Conservation (phyloP, 2,329 filamentous ascomycete genomes). For the Verticillium nubilum region DNA sequence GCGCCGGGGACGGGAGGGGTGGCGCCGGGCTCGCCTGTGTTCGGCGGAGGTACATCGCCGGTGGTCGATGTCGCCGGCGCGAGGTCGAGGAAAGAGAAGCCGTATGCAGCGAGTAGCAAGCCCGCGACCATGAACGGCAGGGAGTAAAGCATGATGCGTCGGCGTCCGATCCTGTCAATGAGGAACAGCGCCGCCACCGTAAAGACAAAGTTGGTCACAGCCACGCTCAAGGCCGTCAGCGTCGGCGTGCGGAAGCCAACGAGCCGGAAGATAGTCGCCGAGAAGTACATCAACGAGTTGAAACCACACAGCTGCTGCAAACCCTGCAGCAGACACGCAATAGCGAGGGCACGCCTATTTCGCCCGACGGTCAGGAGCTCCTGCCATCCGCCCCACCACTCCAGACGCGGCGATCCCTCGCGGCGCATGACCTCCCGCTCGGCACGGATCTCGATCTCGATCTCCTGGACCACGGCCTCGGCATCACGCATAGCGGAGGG, state of each 20-base stretch:
- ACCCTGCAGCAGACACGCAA: constrained; percentile 82
- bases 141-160: constrained; percentile 74
- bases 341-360: constrained; percentile 70
- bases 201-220: constrained; percentile 77
- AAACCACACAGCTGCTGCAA: constrained; percentile 87
- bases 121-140: constrained; percentile 79
- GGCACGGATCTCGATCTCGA: constrained; percentile 69
- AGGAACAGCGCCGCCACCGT: constrained; percentile 69
- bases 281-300: constrained; percentile 91
- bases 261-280: constrained; percentile 72
- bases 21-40: background rate
- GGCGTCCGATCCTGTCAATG: constrained; percentile 74
- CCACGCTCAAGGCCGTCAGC: constrained; percentile 73
- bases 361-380: constrained; percentile 53
- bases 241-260: constrained; percentile 76
- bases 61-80: constrained; percentile 12
- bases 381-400: constrained; percentile 41
- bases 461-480: constrained; percentile 58
- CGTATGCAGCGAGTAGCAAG: constrained; percentile 63
- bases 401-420: constrained; percentile 24
- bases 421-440: constrained; percentile 53
- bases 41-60: background rate
- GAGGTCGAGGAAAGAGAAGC: constrained; percentile 62
- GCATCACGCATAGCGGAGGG: constrained; percentile 37
- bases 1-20: constrained; percentile 10